Conservation (phyloP, 345 rosid genomes). For the Gossypium bickii region DNA sequence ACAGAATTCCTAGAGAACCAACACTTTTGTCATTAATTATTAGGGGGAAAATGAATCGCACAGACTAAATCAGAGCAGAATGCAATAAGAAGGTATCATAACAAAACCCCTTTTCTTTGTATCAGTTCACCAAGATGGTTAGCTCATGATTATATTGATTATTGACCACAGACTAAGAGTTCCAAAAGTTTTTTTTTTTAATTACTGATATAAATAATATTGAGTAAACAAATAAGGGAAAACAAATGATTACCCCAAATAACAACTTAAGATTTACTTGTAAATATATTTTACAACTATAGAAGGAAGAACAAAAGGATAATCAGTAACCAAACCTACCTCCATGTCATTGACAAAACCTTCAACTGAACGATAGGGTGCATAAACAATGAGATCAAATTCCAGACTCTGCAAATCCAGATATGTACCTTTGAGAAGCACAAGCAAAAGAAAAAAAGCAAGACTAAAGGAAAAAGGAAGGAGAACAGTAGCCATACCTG, state of each 20-base stretch:
- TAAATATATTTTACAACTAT: not conserved
- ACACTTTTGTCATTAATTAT: conserved; percentile 17
- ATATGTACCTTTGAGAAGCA: conserved; percentile 10
- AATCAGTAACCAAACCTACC: conserved; percentile 35
- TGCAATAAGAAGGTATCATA: not conserved
- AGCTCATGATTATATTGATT: conserved; percentile 3
- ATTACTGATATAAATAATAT: not conserved
- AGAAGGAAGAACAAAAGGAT: not conserved
- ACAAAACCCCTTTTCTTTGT: not conserved
- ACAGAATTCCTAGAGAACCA: conserved; percentile 50
- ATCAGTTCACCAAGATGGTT: conserved; percentile 9
- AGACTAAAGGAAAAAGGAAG: not conserved
- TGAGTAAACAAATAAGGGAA: not conserved
- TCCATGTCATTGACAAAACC: conserved; percentile 77
- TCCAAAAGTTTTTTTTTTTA: not conserved
- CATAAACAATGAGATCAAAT: conserved; percentile 93
- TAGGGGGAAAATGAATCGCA: not conserved
- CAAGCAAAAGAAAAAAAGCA: not conserved
- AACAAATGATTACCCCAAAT: not conserved
- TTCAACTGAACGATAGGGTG: conserved; percentile 88
- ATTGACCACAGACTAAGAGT: not conserved
- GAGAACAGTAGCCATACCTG: conserved; percentile 29
- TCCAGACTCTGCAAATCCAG: conserved; percentile 72
- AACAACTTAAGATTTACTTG: not conserved
- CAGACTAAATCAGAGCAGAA: not conserved